Evolutionary conservation across 441 rosid genomes (phyloP), one percentile per base, ranked within the genome.

Genomic region (Gossypium lobatum): DNA sequence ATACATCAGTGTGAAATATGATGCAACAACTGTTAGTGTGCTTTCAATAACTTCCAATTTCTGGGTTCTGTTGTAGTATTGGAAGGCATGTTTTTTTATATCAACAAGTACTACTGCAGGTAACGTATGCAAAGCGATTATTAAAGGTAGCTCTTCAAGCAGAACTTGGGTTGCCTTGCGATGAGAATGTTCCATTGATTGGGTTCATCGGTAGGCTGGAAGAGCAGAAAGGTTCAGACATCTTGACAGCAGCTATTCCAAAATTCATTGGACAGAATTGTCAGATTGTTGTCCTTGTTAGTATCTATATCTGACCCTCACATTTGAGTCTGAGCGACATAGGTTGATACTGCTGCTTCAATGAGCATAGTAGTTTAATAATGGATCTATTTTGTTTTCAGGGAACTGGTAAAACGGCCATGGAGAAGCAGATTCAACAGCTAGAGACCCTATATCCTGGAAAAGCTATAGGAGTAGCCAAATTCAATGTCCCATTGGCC

Each of bases 141-240:
- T 75, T 89, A 79, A 95, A 95, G 83, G 97, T 91, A 88, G 89
- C 89, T 14, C 97, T 92, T 73, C 98, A 95, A 85, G 95, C 97
- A 50, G 89, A 86, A 77, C 87, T 87, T 11, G 98, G 98, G 14
- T 84, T 95, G 79, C 96, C 97, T 21, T 85, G 89, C 10, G 91
- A 91, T 78, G 89, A 83, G 70, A 83, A 87, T 62, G 79, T 91
- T 59, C 97, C 98, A 17, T 70, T 92, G 63, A 87, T 95, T 14
- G 98, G 97, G 16, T 95, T 92, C 85, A 95, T 95, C 61, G 98
- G 97, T 76, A 86, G 98, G 83, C 78, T 92, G 16, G 98, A 95
- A 75, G 98, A 95, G 81, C 98, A 92, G 79, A 92, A 95, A 77
- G 98, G 98, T 61, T 95, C 98, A 21, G 98, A 95, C 75, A 92